A percentile compares a stretch with the other conserved stretches of the same genome.
phyloP scores from a whole-genome alignment of 177 flowering plant species.

The Vitis hybrid region DNA sequence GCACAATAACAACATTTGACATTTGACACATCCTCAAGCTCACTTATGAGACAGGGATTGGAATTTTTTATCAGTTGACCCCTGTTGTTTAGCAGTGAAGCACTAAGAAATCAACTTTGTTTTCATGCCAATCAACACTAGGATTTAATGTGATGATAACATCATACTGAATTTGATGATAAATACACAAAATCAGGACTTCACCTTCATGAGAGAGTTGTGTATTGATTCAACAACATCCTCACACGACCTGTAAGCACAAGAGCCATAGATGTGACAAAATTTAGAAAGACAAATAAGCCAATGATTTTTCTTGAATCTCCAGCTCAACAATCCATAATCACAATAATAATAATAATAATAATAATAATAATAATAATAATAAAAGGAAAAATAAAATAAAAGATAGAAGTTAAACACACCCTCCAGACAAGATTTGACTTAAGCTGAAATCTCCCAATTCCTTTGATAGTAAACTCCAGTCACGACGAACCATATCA shows the following conservation, averaged over 20 bases:
- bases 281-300: background rate
- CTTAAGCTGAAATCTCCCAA: slow-evolving; percentile 85
- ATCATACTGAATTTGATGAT: background rate
- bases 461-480: slow-evolving; percentile 96
- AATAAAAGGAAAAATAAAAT: background rate
- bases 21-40: too few relatives aligned
- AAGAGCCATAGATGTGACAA: slow-evolving; percentile 14
- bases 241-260: slow-evolving; percentile 77
- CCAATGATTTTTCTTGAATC: background rate
- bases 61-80: background rate
- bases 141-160: background rate
- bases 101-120: background rate
- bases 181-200: background rate
- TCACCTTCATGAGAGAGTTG: slow-evolving; percentile 80
- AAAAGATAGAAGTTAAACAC: slow-evolving; percentile 7
- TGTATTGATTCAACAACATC: slow-evolving; percentile 96
- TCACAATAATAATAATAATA: background rate
- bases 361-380: background rate
- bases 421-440: slow-evolving; percentile 96
- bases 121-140: background rate
- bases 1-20: too few relatives aligned
- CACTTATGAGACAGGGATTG: too few relatives aligned
- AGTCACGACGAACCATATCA: slow-evolving; percentile 98
- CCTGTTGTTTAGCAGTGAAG: background rate
- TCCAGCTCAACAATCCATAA: background rate